Evolutionary conservation across 345 rosid species (phyloP), one percentile per base, ranked within the genome.

Genomic region (Dipteronia sinensis): DNA sequence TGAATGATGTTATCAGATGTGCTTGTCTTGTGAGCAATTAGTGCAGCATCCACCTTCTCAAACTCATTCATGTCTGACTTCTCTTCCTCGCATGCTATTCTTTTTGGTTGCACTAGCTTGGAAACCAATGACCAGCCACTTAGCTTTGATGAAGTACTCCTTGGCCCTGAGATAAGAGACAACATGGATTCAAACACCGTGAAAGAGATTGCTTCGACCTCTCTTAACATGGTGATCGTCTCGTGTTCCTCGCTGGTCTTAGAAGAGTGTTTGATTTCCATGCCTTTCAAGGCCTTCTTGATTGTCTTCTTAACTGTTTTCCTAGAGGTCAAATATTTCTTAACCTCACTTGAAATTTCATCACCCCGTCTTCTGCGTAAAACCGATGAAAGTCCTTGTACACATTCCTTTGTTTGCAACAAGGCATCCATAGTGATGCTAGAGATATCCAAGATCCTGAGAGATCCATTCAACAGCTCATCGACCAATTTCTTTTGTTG

Each of bases 91-190:
- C 61, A 73, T 13, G 40, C 70, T 13, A 53, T 83, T 68, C 42
- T 76, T 71, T 71, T 84, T 12, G 67, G 70, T 79, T 77, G 77
- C 84, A 73, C 75, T n/a, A 85, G 77, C 76, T 83, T 87, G 22
- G 87, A 74, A 67, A 85, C 85, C 2, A 79, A 27, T 42, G 85
- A 83, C 85, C 88, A 84, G 44, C 65, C 69, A 27, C 82, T 81
- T 34, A 34, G 38, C 11, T 59, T 87, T 17, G 79, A 74, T 38
- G 25, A 51, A 13, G 73, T 44, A 34, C 38, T 34, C 69, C 75
- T 80, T 58, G 86, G 38, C 34, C 82, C 88, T 34, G 38, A 82
- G 71, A 90, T 72, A 59, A 81, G 78, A 68, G 80, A 82, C 51
- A 84, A 68, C 15, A 86, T 73, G 73, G 91, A 84, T 34, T 83